Base-by-base conservation (phyloP, 2,329 filamentous ascomycete genomes). In the Neofusicoccum laricinum region DNA sequence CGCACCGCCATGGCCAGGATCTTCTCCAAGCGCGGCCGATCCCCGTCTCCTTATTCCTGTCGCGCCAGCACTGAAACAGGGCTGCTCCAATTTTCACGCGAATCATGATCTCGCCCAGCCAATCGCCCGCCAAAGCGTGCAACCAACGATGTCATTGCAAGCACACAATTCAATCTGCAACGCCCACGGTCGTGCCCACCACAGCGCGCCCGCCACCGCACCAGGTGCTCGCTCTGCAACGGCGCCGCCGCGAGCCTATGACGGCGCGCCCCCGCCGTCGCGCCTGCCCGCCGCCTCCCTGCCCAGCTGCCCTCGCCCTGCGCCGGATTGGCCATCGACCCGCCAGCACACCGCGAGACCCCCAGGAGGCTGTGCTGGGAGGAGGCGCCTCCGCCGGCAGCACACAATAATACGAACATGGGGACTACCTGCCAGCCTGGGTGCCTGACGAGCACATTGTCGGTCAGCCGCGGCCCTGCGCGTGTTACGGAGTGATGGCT, bases 11-110 rank as follows among this genome's bases (percentile, higher is more conserved):
- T 25, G 53, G 53, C 53, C 53, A 57, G 21, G 53, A 57, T 57
- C 53, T 11, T 40, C 53, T 17, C 53, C 53, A 17, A 45, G 53
- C 53, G 38, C 25, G 21, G 53, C 38, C 53, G 53, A 58, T 58
- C 53, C 53, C 53, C 53, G 53, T 58, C 53, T 58, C 53, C 53
- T 58, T 58, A 58, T 58, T 58, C 43, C 53, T 58, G 53, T 41
- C 53, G 53, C 51, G 34, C 53, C 53, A 58, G 38, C 53, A 58
- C 53, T 58, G 53, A 58, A 58, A 58, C 53, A 58, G 53, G 19
- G 21, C 53, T 10, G 38, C 53, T 58, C 53, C 53, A 58, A 38
- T 58, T 58, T 58, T 58, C 50, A 32, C 53, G 53, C 53, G 53
- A 58, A 58, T 58, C 53, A 58, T 58, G 53, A 58, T 58, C 53